Base-by-base conservation (phyloP, 75 land plant species). In the Pseudotsuga menziesii region DNA sequence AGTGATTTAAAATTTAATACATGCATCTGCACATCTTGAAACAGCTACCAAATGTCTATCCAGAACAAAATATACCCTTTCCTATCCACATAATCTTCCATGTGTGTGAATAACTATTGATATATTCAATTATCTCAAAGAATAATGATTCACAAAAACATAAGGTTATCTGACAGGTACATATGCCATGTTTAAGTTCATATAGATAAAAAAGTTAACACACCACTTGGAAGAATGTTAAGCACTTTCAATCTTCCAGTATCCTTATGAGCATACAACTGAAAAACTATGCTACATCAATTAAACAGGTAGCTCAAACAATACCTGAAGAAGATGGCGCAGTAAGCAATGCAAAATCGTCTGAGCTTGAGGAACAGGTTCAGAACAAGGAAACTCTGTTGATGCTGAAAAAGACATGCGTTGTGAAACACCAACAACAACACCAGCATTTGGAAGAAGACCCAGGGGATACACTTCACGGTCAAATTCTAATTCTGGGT, bases 401-500 rank as follows among this genome's bases (percentile, higher is more conserved):
- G 90, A 88, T 74, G 96, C 86, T 73, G 99, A 92, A 79, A 97
- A 92, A 44, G 98, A 92, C 83, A 94, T 84, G 75, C 99, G 85
- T 59, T 97, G 99, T 58, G 98, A 89, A 71, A 97, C 91, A 61
- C 99, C 99, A 66, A 97, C 98, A 32, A 97, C 90, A 27, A 97
- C 88, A 36, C 98, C 99, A 77, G 91, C 91, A 89, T 86, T 93
- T 79, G 98, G 98, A 83, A 90, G 89, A 77, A 97, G 90, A 11
- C 97, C 99, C 64, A 97, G 84, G 27, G 99, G 99, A 73, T 97
- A 94, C 70, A 97, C 92, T 80, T 97, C 99, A 67, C 96, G 91
- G 61, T 97, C 99, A 85, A 97, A 97, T 81, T 94, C 99, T 72
- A 94, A 86, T 83, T 97, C 99, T 35, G 99, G 99, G 75, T 97